Percentiles rank a stretch among this genome's conserved stretches.
phyloP scores from a whole-genome alignment of 768 basidiomycete genomes.

The Russula compacta region DNA sequence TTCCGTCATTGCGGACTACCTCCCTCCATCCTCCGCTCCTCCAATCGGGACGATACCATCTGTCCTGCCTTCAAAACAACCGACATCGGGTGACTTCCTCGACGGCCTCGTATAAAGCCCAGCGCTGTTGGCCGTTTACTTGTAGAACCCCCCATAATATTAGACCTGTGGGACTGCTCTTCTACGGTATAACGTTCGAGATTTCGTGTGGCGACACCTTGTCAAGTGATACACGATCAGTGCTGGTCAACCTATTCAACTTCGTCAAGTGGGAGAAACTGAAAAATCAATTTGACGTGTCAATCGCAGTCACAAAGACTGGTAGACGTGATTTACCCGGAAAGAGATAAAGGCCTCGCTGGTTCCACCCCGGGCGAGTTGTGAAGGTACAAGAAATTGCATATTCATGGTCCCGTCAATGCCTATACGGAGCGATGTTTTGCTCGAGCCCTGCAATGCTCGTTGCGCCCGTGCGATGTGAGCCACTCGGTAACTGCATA shows the following conservation, averaged over 20 bases:
- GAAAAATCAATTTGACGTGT: not conserved
- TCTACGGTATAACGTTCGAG: not conserved
- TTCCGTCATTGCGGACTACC: constrained; percentile 66
- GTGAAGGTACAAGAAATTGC: constrained; percentile 77
- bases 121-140: not conserved
- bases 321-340: constrained; percentile 44
- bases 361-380: constrained; percentile 31
- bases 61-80: constrained; percentile 21
- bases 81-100: constrained; percentile 9
- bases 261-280: constrained; percentile 16
- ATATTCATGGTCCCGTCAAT: constrained; percentile 73
- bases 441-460: constrained; percentile 75
- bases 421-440: constrained; percentile 85
- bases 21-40: constrained; percentile 31
- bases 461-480: constrained; percentile 64
- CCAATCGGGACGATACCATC: constrained; percentile 13
- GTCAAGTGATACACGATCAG: not conserved
- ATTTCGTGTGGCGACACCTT: not conserved
- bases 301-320: not conserved
- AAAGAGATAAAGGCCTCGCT: constrained; percentile 79
- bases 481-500: constrained; percentile 66
- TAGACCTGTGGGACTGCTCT: constrained; percentile 2
- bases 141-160: constrained; percentile 11
- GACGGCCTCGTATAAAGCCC: constrained; percentile 17
- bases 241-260: not conserved